A percentile compares a stretch with the other conserved stretches of the same genome.
Evolutionary conservation across 2,329 filamentous ascomycete genomes (phyloP).

Genomic region (Ilyonectria sp.): DNA sequence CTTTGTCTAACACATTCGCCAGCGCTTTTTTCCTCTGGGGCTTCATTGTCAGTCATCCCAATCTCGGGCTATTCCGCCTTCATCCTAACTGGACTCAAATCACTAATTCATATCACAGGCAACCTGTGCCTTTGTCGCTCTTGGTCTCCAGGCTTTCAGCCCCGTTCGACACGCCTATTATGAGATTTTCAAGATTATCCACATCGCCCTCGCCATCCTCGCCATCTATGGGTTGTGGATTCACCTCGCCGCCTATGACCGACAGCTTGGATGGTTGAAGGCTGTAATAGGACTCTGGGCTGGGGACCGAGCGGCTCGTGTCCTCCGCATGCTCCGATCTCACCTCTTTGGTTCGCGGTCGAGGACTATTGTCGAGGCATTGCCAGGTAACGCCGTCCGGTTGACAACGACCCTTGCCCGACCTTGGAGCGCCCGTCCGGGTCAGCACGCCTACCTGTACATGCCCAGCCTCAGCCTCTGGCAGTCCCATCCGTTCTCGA

Average conservation of each 20-base stretch:
- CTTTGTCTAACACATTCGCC: slow-evolving; percentile 53
- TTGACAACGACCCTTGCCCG: slow-evolving; percentile 82
- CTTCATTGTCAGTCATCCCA: slow-evolving; percentile 69
- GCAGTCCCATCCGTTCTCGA: slow-evolving; percentile 85
- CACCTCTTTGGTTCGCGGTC: slow-evolving; percentile 79
- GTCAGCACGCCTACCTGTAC: slow-evolving; percentile 86
- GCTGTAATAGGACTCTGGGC: slow-evolving; percentile 77
- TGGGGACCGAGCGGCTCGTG: slow-evolving; percentile 73
- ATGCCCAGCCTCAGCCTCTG: slow-evolving; percentile 79
- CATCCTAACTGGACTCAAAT: not conserved
- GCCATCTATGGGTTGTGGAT: slow-evolving; percentile 77
- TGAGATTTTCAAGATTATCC: slow-evolving; percentile 81
- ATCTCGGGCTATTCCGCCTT: not conserved
- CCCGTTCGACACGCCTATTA: slow-evolving; percentile 84
- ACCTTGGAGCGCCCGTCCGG: slow-evolving; percentile 82
- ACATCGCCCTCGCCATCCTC: slow-evolving; percentile 75
- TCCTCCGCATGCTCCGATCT: slow-evolving; percentile 73
- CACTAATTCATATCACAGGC: slow-evolving; percentile 57
- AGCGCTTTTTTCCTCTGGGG: slow-evolving; percentile 71
- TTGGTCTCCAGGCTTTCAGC: slow-evolving; percentile 79
- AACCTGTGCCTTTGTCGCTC: slow-evolving; percentile 71
- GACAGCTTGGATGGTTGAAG: slow-evolving; percentile 63
- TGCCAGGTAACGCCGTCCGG: slow-evolving; percentile 82
- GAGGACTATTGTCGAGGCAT: slow-evolving; percentile 79
- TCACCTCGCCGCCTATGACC: slow-evolving; percentile 68